phyloP scores from a whole-genome alignment of 1,139 yeast species.

The Lodderomyces jiufengensis region DNA sequence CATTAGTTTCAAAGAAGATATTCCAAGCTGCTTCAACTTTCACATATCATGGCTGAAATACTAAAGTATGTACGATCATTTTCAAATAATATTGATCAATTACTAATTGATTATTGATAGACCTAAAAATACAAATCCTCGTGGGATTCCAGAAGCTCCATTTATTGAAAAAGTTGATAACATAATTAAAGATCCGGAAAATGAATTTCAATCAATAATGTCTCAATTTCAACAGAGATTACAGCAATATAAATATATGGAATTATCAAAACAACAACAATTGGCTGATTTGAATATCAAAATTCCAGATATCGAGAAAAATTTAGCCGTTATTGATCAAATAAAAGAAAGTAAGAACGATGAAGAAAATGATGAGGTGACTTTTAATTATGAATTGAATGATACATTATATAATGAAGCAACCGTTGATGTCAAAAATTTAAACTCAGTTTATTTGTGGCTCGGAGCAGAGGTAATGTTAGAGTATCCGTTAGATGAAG shows the following conservation, averaged over 20 bases:
- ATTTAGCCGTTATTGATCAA: slow-evolving; percentile 66
- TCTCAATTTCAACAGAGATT: slow-evolving; percentile 73
- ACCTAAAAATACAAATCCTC: slow-evolving; percentile 63
- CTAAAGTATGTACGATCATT: slow-evolving; percentile 20
- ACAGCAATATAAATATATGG: slow-evolving; percentile 84
- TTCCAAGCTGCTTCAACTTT: too few species aligned
- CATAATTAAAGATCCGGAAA: slow-evolving; percentile 58
- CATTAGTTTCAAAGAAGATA: too few species aligned
- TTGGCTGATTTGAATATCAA: slow-evolving; percentile 64
- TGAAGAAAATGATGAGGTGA: slow-evolving; percentile 39
- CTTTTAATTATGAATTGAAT: slow-evolving; percentile 82
- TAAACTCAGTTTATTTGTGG: slow-evolving; percentile 74
- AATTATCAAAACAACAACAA: slow-evolving; percentile 70
- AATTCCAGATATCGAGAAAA: slow-evolving; percentile 88
- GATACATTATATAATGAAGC: slow-evolving; percentile 91
- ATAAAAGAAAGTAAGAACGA: slow-evolving; percentile 45
- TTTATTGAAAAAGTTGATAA: slow-evolving; percentile 83
- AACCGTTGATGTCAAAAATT: slow-evolving; percentile 47
- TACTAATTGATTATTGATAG: slow-evolving; percentile 28
- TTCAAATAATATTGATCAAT: slow-evolving; percentile 19
- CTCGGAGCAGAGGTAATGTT: slow-evolving; percentile 97
- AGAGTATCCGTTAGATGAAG: slow-evolving; percentile 89
- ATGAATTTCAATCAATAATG: slow-evolving; percentile 69
- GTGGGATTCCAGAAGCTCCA: slow-evolving; percentile 97
- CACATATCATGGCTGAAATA: slow-evolving; percentile 20